Evolutionary conservation across 2,329 filamentous ascomycete genomes (phyloP), one percentile per base, ranked within the genome.

Genomic region (Dothideomycetidae sp.): DNA sequence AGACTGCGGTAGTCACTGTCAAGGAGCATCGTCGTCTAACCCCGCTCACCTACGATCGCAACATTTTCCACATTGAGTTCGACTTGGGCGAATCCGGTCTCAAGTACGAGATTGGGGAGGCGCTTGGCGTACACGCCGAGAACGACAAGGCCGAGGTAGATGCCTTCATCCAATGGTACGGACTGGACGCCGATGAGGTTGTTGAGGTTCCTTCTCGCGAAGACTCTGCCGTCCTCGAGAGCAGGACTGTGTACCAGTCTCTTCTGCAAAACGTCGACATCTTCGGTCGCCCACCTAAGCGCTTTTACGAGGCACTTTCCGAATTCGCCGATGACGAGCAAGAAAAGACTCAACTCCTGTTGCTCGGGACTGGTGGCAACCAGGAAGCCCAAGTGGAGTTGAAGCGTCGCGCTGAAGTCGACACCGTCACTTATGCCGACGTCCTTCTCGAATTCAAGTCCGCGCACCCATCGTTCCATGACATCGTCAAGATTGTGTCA

Each of bases 41-140:
- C 0, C 90, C 90, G 3, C 52, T 62, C 15, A 80, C 77, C 19
- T 98, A 98, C 56, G 86, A 96, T 60, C 84, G 90, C 50, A 94
- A 98, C 70, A 96, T 98, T 61, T 98, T 98, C 78, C 90, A 98
- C 65, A 96, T 98, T 45, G 90, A 98, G 62, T 98, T 98, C 53
- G 90, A 96, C 54, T 74, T 98, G 15, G 88, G 88, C 43, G 63
- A 78, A 52, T 93, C 88, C 21, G 88, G 86, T 28, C 75, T 98
- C 46, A 93, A 75, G 29, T 98, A 98, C 64, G 83, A 93, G 56
- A 96, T 98, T 52, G 90, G 90, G 40, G 90, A 98, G 64, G 90
- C 90, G 32, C 77, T 98, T 12, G 90, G 90, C 47, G 86, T 98
- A 45, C 90, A 98, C 58, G 83, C 85, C 5, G 83, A 96, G 62